phyloP scores from a whole-genome alignment of 1,284 basidiomycete genomes.

The Microbotryomycetes sp. region DNA sequence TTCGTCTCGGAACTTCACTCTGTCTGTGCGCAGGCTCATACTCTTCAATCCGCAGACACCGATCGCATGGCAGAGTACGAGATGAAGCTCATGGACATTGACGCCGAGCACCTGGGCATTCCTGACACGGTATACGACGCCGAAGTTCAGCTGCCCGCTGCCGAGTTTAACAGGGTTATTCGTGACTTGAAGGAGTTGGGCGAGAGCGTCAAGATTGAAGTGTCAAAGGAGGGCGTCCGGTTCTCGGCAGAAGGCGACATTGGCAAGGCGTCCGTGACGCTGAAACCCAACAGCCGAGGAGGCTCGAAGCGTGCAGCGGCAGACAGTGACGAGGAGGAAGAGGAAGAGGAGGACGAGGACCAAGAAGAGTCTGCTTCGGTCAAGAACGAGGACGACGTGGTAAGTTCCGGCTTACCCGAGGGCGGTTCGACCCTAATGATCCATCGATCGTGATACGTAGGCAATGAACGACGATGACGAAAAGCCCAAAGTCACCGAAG shows the following conservation, averaged over 20 bases:
- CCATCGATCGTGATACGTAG: slow-evolving; percentile 2
- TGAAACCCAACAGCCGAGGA: slow-evolving; percentile 56
- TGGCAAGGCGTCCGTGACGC: slow-evolving; percentile 78
- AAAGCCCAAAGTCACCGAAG: slow-evolving; percentile 34
- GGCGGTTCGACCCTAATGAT: background rate
- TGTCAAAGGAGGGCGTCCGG: slow-evolving; percentile 91
- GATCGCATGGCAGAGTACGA: slow-evolving; percentile 97
- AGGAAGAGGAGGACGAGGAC: slow-evolving; percentile 39
- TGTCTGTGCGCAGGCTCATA: background rate
- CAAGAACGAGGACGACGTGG: slow-evolving; percentile 26
- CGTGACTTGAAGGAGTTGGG: slow-evolving; percentile 87
- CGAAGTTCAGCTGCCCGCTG: slow-evolving; percentile 75
- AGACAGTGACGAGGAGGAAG: slow-evolving; percentile 17
- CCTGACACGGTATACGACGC: slow-evolving; percentile 99
- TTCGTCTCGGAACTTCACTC: background rate
- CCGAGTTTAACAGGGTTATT: slow-evolving; percentile 87
- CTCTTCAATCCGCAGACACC: slow-evolving; percentile 51
- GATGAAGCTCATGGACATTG: slow-evolving; percentile 99
- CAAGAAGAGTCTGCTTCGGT: slow-evolving; percentile 7
- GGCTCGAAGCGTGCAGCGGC: slow-evolving; percentile 32
- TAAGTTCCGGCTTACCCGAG: slow-evolving; percentile 3
- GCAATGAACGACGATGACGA: slow-evolving; percentile 20
- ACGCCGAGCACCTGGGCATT: slow-evolving; percentile 88
- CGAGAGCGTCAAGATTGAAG: slow-evolving; percentile 92
- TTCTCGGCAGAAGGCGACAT: slow-evolving; percentile 92